A percentile compares a stretch with the other conserved stretches of the same genome.
phyloP scores from a whole-genome alignment of 2,329 filamentous ascomycete genomes.

The Westerdykella aurantiaca region DNA sequence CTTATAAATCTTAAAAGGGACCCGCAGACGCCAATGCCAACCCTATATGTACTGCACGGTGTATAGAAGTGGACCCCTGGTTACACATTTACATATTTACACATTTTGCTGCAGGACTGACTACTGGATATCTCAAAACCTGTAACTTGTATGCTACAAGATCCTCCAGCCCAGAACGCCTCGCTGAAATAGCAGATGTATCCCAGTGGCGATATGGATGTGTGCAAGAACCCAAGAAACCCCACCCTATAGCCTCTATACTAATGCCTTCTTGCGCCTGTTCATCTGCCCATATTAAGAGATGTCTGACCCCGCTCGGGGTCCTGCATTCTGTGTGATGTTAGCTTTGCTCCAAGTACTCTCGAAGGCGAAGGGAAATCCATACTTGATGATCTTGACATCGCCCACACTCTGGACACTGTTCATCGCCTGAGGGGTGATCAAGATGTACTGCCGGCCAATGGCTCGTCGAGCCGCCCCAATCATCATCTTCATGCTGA shows the following conservation, averaged over 20 bases:
- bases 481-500: constrained; percentile 92
- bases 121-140: not conserved
- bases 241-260: not conserved
- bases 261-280: not conserved
- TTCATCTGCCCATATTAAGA: constrained; percentile 24
- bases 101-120: too few relatives aligned
- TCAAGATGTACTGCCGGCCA: constrained; percentile 92
- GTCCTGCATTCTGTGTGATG: constrained; percentile 41
- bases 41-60: too few relatives aligned
- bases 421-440: constrained; percentile 81
- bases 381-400: constrained; percentile 70
- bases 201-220: too few relatives aligned
- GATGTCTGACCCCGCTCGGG: constrained; percentile 48
- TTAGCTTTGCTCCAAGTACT: constrained; percentile 10
- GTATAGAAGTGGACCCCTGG: too few relatives aligned
- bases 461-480: constrained; percentile 76
- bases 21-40: too few relatives aligned
- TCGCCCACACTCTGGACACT: constrained; percentile 57
- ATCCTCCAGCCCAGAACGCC: too few relatives aligned
- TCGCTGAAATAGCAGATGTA: too few relatives aligned
- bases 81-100: too few relatives aligned
- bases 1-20: too few relatives aligned
- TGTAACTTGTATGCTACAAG: not conserved
- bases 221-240: too few relatives aligned
- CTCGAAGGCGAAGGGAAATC: constrained; percentile 13